Evolutionary conservation across 2,329 filamentous ascomycete species (phyloP).

Genomic region (Venturia pyrina): DNA sequence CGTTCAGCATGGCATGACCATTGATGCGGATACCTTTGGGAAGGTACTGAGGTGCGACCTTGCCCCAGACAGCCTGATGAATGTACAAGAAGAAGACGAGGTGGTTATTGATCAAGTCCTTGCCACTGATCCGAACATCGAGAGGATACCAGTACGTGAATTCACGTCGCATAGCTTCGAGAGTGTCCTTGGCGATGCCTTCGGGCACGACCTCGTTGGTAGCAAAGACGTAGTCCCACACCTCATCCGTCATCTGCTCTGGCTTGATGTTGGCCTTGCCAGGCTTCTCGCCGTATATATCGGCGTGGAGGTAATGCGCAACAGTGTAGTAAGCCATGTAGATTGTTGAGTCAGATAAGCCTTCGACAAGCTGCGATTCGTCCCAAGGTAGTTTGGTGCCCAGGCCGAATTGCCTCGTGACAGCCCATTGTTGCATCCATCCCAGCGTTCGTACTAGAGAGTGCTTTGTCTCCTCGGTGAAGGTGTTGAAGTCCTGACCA

Average conservation of each 20-base stretch:
- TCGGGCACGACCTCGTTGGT: slow-evolving; percentile 59
- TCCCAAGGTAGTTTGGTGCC: slow-evolving; percentile 96
- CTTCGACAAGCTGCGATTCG: slow-evolving; percentile 79
- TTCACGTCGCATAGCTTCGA: slow-evolving; percentile 76
- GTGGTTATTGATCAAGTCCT: slow-evolving; percentile 90
- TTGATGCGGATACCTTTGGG: slow-evolving; percentile 78
- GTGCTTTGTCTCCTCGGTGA: slow-evolving; percentile 48
- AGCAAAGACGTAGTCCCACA: slow-evolving; percentile 93
- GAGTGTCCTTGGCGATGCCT: slow-evolving; percentile 61
- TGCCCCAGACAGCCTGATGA: slow-evolving; percentile 79
- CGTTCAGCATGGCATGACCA: slow-evolving; percentile 87
- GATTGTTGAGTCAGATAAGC: slow-evolving; percentile 81
- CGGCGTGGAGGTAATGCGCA: slow-evolving; percentile 60
- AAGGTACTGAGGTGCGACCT: slow-evolving; percentile 59
- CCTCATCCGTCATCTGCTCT: slow-evolving; percentile 86
- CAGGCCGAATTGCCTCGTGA: slow-evolving; percentile 80
- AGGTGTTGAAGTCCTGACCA: slow-evolving; percentile 62
- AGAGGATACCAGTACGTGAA: slow-evolving; percentile 98
- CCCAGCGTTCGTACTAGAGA: slow-evolving; percentile 72
- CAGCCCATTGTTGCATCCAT: slow-evolving; percentile 96
- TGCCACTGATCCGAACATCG: slow-evolving; percentile 78
- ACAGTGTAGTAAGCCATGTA: slow-evolving; percentile 69
- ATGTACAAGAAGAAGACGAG: slow-evolving; percentile 94
- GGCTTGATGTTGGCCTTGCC: slow-evolving; percentile 60
- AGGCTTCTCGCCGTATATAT: slow-evolving; percentile 69